Evolutionary conservation across 2,329 filamentous ascomycete species (phyloP), one percentile per base, ranked within the genome.

Genomic region (Lasiodiplodia citricola): DNA sequence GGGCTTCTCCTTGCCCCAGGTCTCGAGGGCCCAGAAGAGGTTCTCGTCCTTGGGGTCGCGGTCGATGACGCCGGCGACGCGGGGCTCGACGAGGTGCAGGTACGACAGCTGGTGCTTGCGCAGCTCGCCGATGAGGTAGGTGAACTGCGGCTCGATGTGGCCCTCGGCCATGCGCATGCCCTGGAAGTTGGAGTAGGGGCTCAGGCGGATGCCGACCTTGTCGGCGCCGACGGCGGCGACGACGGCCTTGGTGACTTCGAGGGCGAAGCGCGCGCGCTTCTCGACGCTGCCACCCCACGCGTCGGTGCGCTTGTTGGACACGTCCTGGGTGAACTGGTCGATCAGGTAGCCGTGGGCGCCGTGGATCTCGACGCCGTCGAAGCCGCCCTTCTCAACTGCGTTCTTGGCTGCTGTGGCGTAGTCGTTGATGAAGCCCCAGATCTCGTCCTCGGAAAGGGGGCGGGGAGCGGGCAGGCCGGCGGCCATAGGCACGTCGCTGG

Each of bases 341-440:
- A 92, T 77, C 1, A 93, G 82, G 74, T 92, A 93, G 3, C 90
- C 90, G 72, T 91, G 90, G 1, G 88, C 88, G 44, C 76, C 83
- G 70, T 84, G 82, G 13, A 85, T 78, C 70, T 84, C 90, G 16
- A 92, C 84, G 3, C 87, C 87, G 73, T 92, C 90, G 71, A 89
- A 87, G 0, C 87, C 87, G 4, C 85, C 87, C 44, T 66, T 60
- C 57, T 80, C 77, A 3, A 85, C 74, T 0, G 83, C 81, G 55
- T 80, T 81, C 73, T 80, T 80, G 0, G 85, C 83, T 4, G 80
- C 83, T 21, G 76, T 73, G 11, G 79, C 81, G 67, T 79, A 84
- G 13, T 80, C 78, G 5, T 69, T 52, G 25, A 83, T 74, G 21
- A 75, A 78, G 21, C 75, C 68, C 67, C 77, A 75, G 66, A 83